Evolutionary conservation across 345 rosid species (phyloP).

Genomic region (Stellera chamaejasme): DNA sequence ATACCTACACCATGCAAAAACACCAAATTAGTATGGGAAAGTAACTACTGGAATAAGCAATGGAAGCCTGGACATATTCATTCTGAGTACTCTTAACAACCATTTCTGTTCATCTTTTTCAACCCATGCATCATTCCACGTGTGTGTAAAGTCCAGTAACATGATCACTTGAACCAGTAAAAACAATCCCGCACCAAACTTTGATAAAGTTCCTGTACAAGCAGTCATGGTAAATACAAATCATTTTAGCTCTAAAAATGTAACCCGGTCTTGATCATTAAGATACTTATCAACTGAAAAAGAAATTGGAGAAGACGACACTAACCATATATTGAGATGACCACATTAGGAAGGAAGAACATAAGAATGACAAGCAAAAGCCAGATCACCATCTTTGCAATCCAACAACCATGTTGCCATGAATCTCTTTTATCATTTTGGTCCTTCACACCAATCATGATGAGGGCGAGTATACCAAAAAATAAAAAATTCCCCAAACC

Average conservation of each 20-base stretch:
- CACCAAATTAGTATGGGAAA: constrained; percentile 20
- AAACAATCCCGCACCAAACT: constrained; percentile 96
- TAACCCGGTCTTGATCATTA: too few relatives aligned
- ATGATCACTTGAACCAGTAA: constrained; percentile 88
- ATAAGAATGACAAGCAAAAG: constrained; percentile 69
- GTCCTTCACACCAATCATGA: constrained; percentile 93
- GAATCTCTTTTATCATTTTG: constrained; percentile 89
- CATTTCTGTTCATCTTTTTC: constrained; percentile 95
- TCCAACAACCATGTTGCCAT: constrained; percentile 97
- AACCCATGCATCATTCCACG: constrained; percentile 98
- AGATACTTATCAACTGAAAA: background rate
- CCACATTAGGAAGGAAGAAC: constrained; percentile 77
- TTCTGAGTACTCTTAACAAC: constrained; percentile 26
- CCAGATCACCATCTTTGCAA: constrained; percentile 84
- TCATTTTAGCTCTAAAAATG: background rate
- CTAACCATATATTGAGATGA: constrained; percentile 72
- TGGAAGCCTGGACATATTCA: constrained; percentile 1
- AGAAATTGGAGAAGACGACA: constrained; percentile 8
- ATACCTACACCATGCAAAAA: constrained; percentile 41
- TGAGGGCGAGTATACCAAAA: constrained; percentile 57
- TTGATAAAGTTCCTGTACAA: constrained; percentile 72
- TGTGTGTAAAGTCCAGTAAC: constrained; percentile 74
- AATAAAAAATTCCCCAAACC: constrained; percentile 86
- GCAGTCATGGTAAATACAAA: background rate
- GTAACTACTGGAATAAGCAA: too few relatives aligned